Percentiles rank a stretch among this genome's conserved stretches.
phyloP scores from a whole-genome alignment of 2,329 filamentous ascomycete species.

The Aureobasidium namibiae region DNA sequence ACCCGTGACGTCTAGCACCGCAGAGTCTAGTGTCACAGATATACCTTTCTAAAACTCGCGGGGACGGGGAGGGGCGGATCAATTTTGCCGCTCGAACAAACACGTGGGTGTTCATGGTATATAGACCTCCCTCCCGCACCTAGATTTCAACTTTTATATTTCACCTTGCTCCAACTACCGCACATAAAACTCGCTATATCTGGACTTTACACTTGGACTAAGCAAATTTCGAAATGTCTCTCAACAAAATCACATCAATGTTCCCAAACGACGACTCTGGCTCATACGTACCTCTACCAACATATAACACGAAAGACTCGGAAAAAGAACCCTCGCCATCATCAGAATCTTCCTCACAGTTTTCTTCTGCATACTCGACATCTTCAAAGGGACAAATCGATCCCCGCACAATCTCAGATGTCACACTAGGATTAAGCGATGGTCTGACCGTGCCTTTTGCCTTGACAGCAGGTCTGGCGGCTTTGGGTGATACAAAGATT shows the following conservation, averaged over 20 bases:
- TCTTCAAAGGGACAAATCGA: slow-evolving; percentile 17
- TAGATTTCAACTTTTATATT: background rate
- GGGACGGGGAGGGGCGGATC: slow-evolving; percentile 1
- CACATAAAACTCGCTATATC: background rate
- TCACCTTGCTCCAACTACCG: background rate
- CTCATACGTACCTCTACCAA: slow-evolving; percentile 3
- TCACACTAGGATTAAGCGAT: slow-evolving; percentile 35
- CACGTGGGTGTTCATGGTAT: slow-evolving; percentile 3
- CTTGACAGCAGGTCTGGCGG: slow-evolving; percentile 34
- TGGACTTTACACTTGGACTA: background rate
- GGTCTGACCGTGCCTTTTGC: slow-evolving; percentile 38
- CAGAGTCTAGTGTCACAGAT: background rate
- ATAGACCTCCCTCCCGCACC: background rate
- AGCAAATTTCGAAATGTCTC: background rate
- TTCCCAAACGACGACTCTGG: background rate
- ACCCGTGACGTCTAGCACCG: too few relatives aligned
- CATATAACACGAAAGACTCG: background rate
- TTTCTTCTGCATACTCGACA: background rate
- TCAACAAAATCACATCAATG: background rate
- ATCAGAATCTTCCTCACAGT: background rate
- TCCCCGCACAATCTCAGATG: slow-evolving; percentile 37
- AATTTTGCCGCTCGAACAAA: background rate
- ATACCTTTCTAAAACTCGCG: background rate
- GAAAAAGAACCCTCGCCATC: background rate
- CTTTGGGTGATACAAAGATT: slow-evolving; percentile 30